A percentile compares a stretch with the other conserved stretches of the same genome.
Conservation (phyloP, 345 rosid species). For the Rhodamnia rubescens region DNA sequence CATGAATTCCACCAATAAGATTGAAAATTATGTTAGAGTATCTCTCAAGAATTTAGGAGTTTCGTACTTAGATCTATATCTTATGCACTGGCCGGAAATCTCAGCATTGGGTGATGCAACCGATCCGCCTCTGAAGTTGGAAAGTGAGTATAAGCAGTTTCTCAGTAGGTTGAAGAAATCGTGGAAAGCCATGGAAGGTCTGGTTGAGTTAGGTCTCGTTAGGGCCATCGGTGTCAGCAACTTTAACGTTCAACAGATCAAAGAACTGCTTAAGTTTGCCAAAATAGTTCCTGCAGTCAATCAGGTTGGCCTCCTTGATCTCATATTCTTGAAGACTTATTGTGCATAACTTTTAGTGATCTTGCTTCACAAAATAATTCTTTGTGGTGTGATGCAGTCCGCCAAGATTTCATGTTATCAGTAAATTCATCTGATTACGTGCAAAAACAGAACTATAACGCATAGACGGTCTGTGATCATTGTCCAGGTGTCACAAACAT, state of each 20-base stretch:
- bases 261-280: conserved; percentile 46
- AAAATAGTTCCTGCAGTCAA: conserved; percentile 49
- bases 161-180: conserved; percentile 45
- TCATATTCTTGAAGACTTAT: not conserved
- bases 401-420: not conserved
- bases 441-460: not conserved
- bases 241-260: conserved; percentile 40
- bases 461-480: not conserved
- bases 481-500: not conserved
- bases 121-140: conserved; percentile 49
- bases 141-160: conserved; percentile 45
- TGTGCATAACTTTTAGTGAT: not conserved
- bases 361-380: not conserved
- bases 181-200: conserved; percentile 56
- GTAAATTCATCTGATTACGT: not conserved
- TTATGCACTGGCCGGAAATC: conserved; percentile 59
- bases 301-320: conserved; percentile 24
- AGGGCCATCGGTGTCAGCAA: conserved; percentile 55
- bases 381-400: not conserved
- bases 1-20: conserved; percentile 56
- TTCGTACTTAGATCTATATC: conserved; percentile 50
- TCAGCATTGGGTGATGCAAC: conserved; percentile 57
- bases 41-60: conserved; percentile 53
- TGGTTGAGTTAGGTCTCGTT: conserved; percentile 38
- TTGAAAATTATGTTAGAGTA: conserved; percentile 50